Evolutionary conservation across 257 asterid genomes (phyloP).

Genomic region (Fraxinus pennsylvanica): DNA sequence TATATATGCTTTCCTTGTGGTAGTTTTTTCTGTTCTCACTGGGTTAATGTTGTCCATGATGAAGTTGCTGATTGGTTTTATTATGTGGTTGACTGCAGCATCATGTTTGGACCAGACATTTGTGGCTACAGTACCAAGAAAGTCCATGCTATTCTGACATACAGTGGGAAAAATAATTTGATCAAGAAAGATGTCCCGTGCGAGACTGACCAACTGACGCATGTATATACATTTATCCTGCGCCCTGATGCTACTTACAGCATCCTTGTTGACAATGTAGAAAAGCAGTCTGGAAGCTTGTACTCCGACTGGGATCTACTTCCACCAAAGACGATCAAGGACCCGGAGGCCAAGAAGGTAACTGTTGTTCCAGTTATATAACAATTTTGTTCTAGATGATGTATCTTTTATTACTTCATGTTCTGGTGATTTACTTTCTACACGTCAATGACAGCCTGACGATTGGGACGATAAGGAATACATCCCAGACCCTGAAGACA

Average conservation of each 20-base stretch:
- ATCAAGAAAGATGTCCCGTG: slow-evolving; percentile 96
- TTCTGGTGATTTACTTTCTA: not conserved
- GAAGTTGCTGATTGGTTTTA: slow-evolving; percentile 24
- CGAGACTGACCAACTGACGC: slow-evolving; percentile 94
- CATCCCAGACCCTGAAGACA: slow-evolving; percentile 5
- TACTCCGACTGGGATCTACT: slow-evolving; percentile 93
- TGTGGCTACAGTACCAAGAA: slow-evolving; percentile 87
- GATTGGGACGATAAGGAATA: slow-evolving; percentile 5
- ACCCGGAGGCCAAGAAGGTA: slow-evolving; percentile 95
- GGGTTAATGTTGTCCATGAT: not conserved
- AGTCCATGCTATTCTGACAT: slow-evolving; percentile 85
- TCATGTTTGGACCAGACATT: slow-evolving; percentile 98
- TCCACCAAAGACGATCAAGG: slow-evolving; percentile 88
- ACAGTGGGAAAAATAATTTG: slow-evolving; percentile 67
- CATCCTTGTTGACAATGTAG: slow-evolving; percentile 86
- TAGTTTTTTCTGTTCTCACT: not conserved
- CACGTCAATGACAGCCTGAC: slow-evolving; percentile 2
- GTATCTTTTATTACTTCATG: not conserved
- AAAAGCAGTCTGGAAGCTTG: slow-evolving; percentile 94
- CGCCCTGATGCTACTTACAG: slow-evolving; percentile 95
- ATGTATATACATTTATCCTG: slow-evolving; percentile 91
- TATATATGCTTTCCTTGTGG: not conserved
- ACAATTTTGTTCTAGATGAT: not conserved
- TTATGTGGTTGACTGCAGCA: slow-evolving; percentile 50
- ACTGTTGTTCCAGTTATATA: not conserved